Evolutionary conservation across 1,139 yeast species (phyloP).

Genomic region (Debaryomyces robertsiae): DNA sequence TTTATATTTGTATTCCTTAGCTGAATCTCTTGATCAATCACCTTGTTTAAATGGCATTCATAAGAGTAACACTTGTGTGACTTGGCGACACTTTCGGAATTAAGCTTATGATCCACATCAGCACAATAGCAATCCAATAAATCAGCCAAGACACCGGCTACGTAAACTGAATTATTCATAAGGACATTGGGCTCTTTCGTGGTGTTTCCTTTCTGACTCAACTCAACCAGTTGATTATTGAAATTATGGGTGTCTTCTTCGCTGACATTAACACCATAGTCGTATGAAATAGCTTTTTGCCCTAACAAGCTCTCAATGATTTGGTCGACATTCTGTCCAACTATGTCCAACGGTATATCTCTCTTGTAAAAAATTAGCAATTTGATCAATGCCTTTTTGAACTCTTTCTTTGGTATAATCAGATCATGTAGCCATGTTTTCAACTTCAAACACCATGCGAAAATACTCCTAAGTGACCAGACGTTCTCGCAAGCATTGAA

Average conservation of each 20-base stretch:
- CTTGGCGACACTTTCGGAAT: slow-evolving; percentile 11
- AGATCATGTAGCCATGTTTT: slow-evolving; percentile 55
- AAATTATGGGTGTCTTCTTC: neutral
- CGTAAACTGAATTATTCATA: slow-evolving; percentile 24
- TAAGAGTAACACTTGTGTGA: slow-evolving; percentile 40
- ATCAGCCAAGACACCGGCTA: slow-evolving; percentile 43
- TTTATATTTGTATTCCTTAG: slow-evolving; percentile 39
- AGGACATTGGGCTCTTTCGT: slow-evolving; percentile 26
- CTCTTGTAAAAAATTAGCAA: slow-evolving; percentile 54
- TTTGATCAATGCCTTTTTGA: slow-evolving; percentile 52
- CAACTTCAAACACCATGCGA: slow-evolving; percentile 51
- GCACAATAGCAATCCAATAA: slow-evolving; percentile 41
- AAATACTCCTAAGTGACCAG: slow-evolving; percentile 48
- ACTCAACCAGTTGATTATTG: neutral
- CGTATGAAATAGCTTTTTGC: slow-evolving; percentile 44
- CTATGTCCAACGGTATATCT: slow-evolving; percentile 54
- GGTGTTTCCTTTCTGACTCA: too few species aligned
- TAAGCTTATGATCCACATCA: slow-evolving; percentile 28
- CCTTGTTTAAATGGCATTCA: slow-evolving; percentile 39
- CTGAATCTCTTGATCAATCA: slow-evolving; percentile 38
- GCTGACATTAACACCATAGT: neutral
- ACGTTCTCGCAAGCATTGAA: slow-evolving; percentile 40
- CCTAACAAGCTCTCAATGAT: slow-evolving; percentile 49
- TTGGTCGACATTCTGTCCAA: slow-evolving; percentile 58
- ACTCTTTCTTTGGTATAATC: slow-evolving; percentile 52